These are phyloP conservation scores for Bacterosira constricta DNA, from an alignment of 108 stramenopile species.

Conservation along the genomic window DNA sequence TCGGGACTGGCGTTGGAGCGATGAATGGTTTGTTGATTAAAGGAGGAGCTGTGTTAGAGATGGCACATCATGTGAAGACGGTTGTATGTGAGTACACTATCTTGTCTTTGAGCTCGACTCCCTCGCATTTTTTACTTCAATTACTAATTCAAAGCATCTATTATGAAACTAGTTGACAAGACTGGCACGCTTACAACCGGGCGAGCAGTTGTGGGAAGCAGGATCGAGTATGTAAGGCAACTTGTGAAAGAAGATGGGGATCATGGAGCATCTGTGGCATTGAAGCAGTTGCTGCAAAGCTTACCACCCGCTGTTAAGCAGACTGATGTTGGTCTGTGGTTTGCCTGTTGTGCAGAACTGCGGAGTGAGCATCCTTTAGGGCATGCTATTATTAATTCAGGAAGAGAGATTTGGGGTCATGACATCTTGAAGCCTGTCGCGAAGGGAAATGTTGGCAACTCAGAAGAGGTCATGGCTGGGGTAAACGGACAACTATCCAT, in stretches of 20 bases:
- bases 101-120: too few species aligned
- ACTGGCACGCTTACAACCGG: conserved; percentile 98
- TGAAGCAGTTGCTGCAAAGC: conserved; percentile 41
- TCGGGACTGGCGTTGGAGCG: conserved; percentile 95
- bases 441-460: not conserved
- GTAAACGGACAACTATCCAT: not conserved
- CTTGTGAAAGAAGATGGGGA: not conserved
- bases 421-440: conserved; percentile 38
- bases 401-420: conserved; percentile 59
- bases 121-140: too few species aligned
- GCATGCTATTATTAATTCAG: conserved; percentile 74
- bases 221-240: conserved; percentile 43
- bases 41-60: conserved; percentile 94
- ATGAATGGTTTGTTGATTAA: conserved; percentile 95
- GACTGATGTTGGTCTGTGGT: conserved; percentile 60
- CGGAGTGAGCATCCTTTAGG: conserved; percentile 87
- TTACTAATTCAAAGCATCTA: too few species aligned
- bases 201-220: conserved; percentile 76
- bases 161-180: conserved; percentile 92
- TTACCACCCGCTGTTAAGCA: conserved; percentile 42
- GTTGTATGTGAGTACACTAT: conserved; percentile 67
- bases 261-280: not conserved
- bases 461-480: not conserved
- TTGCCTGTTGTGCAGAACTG: conserved; percentile 80
- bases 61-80: conserved; percentile 78